A percentile compares a stretch with the other conserved stretches of the same genome.
These are phyloP conservation scores for Paecilomyces sp. DNA, from an alignment of 2,329 filamentous ascomycete species.

Conservation along the genomic window DNA sequence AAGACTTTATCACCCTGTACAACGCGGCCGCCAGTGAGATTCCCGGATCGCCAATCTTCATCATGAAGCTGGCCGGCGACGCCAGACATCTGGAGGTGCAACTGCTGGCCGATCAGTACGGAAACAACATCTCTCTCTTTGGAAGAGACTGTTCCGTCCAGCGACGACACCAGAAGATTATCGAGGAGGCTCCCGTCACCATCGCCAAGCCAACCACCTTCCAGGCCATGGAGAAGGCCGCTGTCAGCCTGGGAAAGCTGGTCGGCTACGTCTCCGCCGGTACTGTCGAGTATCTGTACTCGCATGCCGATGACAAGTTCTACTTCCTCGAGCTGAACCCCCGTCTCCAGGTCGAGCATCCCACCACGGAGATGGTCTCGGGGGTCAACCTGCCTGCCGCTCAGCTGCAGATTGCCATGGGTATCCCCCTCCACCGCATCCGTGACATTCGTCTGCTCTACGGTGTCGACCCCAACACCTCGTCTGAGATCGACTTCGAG, in stretches of 20 bases:
- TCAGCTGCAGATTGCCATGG: constrained; percentile 98
- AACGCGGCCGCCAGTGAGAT: constrained; percentile 96
- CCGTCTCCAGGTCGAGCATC: constrained; percentile 98
- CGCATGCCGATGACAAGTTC: constrained; percentile 95
- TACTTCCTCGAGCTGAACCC: constrained; percentile 99
- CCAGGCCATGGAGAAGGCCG: constrained; percentile 92
- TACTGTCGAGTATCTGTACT: constrained; percentile 98
- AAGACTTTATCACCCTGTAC: constrained; percentile 80
- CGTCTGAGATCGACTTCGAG: constrained; percentile 89
- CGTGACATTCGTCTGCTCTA: constrained; percentile 94
- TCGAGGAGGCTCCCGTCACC: constrained; percentile 96
- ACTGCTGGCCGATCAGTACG: constrained; percentile 95
- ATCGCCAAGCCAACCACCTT: constrained; percentile 87
- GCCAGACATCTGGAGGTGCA: constrained; percentile 96
- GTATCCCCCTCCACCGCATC: constrained; percentile 89
- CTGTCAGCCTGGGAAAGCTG: constrained; percentile 84
- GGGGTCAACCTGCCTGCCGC: constrained; percentile 95
- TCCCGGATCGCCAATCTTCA: constrained; percentile 97
- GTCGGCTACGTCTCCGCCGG: constrained; percentile 98
- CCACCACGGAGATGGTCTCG: constrained; percentile 98
- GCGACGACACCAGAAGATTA: constrained; percentile 98
- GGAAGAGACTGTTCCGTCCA: constrained; percentile 98
- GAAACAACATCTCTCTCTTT: constrained; percentile 98
- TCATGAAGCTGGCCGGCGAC: constrained; percentile 98
- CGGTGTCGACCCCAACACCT: constrained; percentile 82